phyloP scores from a whole-genome alignment of 2,329 filamentous ascomycete genomes.

The Ustulina deusta region DNA sequence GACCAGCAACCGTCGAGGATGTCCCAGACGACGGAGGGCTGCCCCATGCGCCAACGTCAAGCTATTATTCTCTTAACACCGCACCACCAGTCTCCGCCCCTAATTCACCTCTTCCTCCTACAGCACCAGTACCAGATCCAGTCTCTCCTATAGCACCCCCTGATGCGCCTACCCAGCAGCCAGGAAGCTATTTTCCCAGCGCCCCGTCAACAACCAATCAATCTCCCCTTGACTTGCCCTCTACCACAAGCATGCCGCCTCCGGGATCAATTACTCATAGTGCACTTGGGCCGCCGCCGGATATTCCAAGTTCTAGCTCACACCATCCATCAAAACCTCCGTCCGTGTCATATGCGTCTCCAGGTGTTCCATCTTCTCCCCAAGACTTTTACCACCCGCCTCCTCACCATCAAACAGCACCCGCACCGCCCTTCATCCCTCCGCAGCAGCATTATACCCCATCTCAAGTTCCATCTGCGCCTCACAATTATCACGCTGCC shows the following conservation, averaged over 20 bases:
- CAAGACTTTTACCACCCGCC: slow-evolving; percentile 53
- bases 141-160: slow-evolving; percentile 52
- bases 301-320: slow-evolving; percentile 45
- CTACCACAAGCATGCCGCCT: slow-evolving; percentile 48
- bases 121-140: slow-evolving; percentile 47
- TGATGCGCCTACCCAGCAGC: slow-evolving; percentile 45
- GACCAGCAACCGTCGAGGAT: slow-evolving; percentile 65
- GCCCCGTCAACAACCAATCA: slow-evolving; percentile 38
- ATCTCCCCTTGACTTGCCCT: slow-evolving; percentile 47
- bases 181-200: slow-evolving; percentile 48
- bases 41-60: slow-evolving; percentile 36
- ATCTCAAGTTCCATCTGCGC: slow-evolving; percentile 45
- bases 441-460: slow-evolving; percentile 42
- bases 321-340: slow-evolving; percentile 45
- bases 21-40: slow-evolving; percentile 59
- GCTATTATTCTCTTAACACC: slow-evolving; percentile 48
- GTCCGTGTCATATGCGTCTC: slow-evolving; percentile 50
- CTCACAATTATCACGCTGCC: slow-evolving; percentile 42
- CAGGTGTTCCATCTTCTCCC: slow-evolving; percentile 47
- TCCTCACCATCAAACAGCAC: slow-evolving; percentile 48
- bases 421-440: slow-evolving; percentile 42
- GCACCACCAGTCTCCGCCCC: slow-evolving; percentile 55
- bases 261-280: slow-evolving; percentile 43
- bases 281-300: slow-evolving; percentile 42
- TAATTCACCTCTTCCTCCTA: slow-evolving; percentile 49